Percentiles rank a stretch among this genome's conserved stretches.
phyloP scores from a whole-genome alignment of 495 filamentous ascomycete genomes.

The Darksidea phi region DNA sequence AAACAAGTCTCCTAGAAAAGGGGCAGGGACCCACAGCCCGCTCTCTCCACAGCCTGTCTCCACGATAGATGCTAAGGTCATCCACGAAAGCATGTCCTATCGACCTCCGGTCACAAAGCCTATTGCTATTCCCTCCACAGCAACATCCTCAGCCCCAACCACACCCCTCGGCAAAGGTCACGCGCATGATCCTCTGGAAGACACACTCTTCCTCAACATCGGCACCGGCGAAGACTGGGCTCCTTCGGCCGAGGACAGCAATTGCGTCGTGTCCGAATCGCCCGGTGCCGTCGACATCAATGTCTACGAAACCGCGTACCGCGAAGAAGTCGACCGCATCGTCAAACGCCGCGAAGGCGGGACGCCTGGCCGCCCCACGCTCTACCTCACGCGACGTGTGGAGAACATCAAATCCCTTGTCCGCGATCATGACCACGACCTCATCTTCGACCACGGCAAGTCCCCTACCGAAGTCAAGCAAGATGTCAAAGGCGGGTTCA shows the following conservation, averaged over 20 bases:
- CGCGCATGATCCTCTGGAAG: constrained; percentile 62
- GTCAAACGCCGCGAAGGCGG: constrained; percentile 43
- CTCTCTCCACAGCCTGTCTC: background rate
- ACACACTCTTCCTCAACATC: constrained; percentile 70
- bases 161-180: constrained; percentile 56
- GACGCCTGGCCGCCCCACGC: constrained; percentile 34
- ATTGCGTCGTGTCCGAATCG: constrained; percentile 68
- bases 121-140: constrained; percentile 37
- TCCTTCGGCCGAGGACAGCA: constrained; percentile 26
- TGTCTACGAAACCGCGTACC: constrained; percentile 85
- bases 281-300: constrained; percentile 77
- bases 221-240: constrained; percentile 56
- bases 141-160: constrained; percentile 6
- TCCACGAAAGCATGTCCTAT: constrained; percentile 20
- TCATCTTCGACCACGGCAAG: constrained; percentile 25
- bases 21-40: background rate
- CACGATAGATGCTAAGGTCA: constrained; percentile 11
- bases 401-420: constrained; percentile 46
- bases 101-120: constrained; percentile 16
- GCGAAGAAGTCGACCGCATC: constrained; percentile 76
- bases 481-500: constrained; percentile 19
- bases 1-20: background rate
- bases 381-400: constrained; percentile 63
- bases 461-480: background rate
- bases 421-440: constrained; percentile 26